Conservation (phyloP, 225 moss, liverwort and hornwort genomes). For the Sphagnum tenellum region DNA sequence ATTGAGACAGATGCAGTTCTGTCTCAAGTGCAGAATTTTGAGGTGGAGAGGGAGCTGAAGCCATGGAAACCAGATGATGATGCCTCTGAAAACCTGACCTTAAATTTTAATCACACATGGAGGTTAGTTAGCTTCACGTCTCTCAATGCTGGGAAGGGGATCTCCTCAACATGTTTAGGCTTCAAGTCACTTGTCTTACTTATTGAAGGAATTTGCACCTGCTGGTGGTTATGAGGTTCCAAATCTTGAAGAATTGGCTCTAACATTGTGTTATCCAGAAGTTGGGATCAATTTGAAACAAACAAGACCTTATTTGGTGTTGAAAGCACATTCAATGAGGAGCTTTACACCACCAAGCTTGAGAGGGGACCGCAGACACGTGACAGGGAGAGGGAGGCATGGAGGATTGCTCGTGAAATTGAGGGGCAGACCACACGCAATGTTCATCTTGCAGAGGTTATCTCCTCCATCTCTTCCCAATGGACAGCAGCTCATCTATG, state of each 20-base stretch:
- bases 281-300: conserved; percentile 92
- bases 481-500: no score
- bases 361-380: conserved; percentile 80
- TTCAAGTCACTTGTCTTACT: no score
- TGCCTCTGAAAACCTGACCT: conserved; percentile 21
- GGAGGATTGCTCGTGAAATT: conserved; percentile 83
- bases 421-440: conserved; percentile 71
- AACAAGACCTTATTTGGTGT: conserved; percentile 90
- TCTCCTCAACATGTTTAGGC: no score
- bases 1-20: conserved; percentile 58
- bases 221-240: no score
- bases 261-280: conserved; percentile 15
- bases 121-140: conserved; percentile 21
- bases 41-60: conserved; percentile 69
- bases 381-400: conserved; percentile 83
- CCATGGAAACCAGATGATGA: conserved; percentile 90
- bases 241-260: no score
- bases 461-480: no score
- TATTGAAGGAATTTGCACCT: no score
- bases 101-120: conserved; percentile 26
- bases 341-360: conserved; percentile 85
- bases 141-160: no score
- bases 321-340: conserved; percentile 86
- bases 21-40: conserved; percentile 61
- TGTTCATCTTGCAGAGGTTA: conserved; percentile 77